Percentiles rank a stretch among this genome's conserved stretches.
Evolutionary conservation across 1,139 yeast species (phyloP).

Genomic region (Candida sojae): DNA sequence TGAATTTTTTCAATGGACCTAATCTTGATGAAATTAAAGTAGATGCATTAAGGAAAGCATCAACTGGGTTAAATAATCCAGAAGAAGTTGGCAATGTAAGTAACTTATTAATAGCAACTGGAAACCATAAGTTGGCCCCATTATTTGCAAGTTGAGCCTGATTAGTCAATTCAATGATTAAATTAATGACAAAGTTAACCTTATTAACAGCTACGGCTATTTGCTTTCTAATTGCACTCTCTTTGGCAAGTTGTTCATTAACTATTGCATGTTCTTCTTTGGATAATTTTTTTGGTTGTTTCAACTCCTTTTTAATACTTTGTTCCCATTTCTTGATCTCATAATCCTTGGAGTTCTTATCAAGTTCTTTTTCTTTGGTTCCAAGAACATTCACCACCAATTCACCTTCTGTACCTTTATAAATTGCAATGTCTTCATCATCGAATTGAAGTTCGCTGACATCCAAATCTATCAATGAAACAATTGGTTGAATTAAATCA

Average conservation of each 20-base stretch:
- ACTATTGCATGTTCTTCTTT: conserved; percentile 73
- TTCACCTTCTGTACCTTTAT: conserved; percentile 69
- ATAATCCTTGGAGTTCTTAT: conserved; percentile 76
- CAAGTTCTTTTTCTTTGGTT: conserved; percentile 34
- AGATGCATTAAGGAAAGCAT: conserved; percentile 48
- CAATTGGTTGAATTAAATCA: conserved; percentile 51
- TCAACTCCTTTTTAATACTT: conserved; percentile 69
- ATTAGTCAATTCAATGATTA: conserved; percentile 54
- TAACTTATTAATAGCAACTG: conserved; percentile 54
- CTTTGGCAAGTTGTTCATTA: conserved; percentile 62
- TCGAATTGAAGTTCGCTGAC: conserved; percentile 27
- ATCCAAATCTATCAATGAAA: conserved; percentile 47
- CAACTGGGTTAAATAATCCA: conserved; percentile 23
- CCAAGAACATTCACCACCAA: conserved; percentile 65
- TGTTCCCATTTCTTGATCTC: conserved; percentile 92
- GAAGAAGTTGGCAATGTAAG: conserved; percentile 36
- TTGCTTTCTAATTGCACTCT: conserved; percentile 51
- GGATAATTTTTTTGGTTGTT: conserved; percentile 55
- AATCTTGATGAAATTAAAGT: conserved; percentile 46
- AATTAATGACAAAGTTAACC: conserved; percentile 50
- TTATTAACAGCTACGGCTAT: conserved; percentile 40
- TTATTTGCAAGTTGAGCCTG: conserved; percentile 60
- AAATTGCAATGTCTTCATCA: conserved; percentile 49
- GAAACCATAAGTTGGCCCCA: conserved; percentile 74
- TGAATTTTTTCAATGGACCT: conserved; percentile 48